These are phyloP conservation scores for Ilyonectria sp. DNA, from an alignment of 2,329 filamentous ascomycete genomes.

Conservation along the genomic window DNA sequence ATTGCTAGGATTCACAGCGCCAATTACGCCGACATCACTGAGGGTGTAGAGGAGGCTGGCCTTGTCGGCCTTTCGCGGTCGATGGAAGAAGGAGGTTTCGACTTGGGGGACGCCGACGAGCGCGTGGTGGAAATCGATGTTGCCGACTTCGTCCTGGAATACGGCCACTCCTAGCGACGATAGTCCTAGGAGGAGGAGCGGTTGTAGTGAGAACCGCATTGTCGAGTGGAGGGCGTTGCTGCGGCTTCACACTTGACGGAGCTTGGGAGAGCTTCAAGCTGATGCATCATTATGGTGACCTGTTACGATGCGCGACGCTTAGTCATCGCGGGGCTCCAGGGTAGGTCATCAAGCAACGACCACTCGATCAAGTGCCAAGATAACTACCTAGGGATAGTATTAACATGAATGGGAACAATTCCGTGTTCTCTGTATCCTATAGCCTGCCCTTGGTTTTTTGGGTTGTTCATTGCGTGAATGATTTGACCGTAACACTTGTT, in stretches of 20 bases:
- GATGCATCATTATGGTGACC: constrained; percentile 47
- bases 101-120: constrained; percentile 87
- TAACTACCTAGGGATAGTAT: too few species aligned
- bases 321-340: constrained; percentile 39
- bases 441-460: not conserved
- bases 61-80: constrained; percentile 84
- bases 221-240: constrained; percentile 38
- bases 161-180: constrained; percentile 72
- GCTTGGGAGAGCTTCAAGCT: constrained; percentile 38
- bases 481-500: too few species aligned
- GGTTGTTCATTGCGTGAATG: not conserved
- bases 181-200: constrained; percentile 57
- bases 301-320: constrained; percentile 45
- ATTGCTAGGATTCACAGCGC: constrained; percentile 90
- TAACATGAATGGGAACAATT: not conserved
- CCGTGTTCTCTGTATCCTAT: not conserved
- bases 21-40: constrained; percentile 86
- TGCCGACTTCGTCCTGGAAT: constrained; percentile 91
- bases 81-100: constrained; percentile 95
- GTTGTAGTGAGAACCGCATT: constrained; percentile 56
- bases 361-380: not conserved
- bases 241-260: constrained; percentile 45
- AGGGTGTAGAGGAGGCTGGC: constrained; percentile 93
- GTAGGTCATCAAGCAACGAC: not conserved
- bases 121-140: constrained; percentile 93